Percentiles rank a stretch among this genome's conserved stretches.
Conservation (phyloP, 2,329 filamentous ascomycete genomes). For the Setomelanomma holmii region DNA sequence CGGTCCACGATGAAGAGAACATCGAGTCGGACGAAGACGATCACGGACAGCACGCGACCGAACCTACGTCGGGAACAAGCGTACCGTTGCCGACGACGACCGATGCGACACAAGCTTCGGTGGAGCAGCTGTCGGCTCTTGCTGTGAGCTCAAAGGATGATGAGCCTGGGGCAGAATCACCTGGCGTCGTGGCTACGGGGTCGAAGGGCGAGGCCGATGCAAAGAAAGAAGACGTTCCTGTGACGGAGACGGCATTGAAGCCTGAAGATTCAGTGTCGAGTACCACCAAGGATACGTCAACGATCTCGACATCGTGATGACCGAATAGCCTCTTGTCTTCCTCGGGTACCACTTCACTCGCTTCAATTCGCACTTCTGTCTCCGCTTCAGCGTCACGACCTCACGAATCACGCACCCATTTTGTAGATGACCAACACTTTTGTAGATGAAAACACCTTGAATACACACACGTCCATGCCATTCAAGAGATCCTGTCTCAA, state of each 20-base stretch:
- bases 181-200: background rate
- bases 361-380: background rate
- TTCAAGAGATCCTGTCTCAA: no score
- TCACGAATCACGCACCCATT: background rate
- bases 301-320: background rate
- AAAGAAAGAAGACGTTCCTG: background rate
- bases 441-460: no score
- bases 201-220: background rate
- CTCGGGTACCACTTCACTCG: background rate
- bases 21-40: conserved; percentile 33
- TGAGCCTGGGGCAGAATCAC: background rate
- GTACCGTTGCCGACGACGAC: conserved; percentile 3
- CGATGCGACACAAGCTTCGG: conserved; percentile 8
- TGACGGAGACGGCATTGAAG: background rate
- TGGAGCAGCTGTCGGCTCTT: conserved; percentile 7
- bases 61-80: background rate
- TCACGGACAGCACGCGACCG: background rate
- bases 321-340: no score
- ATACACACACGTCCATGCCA: no score
- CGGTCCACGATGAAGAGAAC: conserved; percentile 27
- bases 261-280: background rate
- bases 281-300: background rate
- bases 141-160: conserved; percentile 4
- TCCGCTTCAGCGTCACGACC: background rate
- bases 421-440: background rate